Percentiles rank a stretch among this genome's conserved stretches.
Evolutionary conservation across 75 land plant genomes (phyloP).

Genomic region (Pinus taeda): DNA sequence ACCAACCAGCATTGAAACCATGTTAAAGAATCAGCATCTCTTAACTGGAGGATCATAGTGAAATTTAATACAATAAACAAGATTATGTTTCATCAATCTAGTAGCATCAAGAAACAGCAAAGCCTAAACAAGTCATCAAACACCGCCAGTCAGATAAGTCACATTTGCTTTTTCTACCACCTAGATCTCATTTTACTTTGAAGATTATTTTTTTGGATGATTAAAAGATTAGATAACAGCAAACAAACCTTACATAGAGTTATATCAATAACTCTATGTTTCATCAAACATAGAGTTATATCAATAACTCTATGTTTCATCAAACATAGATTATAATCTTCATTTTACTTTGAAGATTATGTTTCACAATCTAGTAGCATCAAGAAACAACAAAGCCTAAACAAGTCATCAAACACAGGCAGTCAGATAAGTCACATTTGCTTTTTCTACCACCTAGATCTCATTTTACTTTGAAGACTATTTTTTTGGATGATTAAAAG

Average conservation of each 20-base stretch:
- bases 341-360: not conserved
- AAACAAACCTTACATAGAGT: not conserved
- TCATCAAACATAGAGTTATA: too few relatives aligned
- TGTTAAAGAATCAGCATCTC: not conserved
- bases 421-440: not conserved
- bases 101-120: not conserved
- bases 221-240: not conserved
- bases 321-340: too few relatives aligned
- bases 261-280: not conserved
- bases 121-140: not conserved
- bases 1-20: not conserved
- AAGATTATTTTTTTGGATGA: not conserved
- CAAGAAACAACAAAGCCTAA: not conserved
- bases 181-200: not conserved
- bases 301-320: too few relatives aligned
- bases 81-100: not conserved
- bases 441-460: not conserved
- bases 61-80: not conserved
- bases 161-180: not conserved
- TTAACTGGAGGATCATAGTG: not conserved
- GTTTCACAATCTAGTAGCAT: not conserved
- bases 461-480: not conserved
- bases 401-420: not conserved
- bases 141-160: not conserved
- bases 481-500: not conserved